Evolutionary conservation across 768 basidiomycete genomes (phyloP).

Genomic region (Lactifluus piperatus): DNA sequence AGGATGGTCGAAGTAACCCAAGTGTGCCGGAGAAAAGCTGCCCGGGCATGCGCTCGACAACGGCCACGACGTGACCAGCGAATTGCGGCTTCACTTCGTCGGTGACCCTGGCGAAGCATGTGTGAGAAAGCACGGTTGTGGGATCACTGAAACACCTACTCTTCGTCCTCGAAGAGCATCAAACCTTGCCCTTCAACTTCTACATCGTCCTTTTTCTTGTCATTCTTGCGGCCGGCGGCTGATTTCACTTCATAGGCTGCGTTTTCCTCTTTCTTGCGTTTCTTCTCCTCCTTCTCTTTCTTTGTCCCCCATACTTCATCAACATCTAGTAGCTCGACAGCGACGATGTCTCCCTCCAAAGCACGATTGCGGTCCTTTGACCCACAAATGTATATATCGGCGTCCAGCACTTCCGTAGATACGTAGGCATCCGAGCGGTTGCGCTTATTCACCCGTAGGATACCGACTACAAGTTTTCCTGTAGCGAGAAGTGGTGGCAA

Average conservation of each 20-base stretch:
- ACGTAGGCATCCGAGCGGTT: conserved; percentile 99
- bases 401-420: conserved; percentile 94
- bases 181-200: conserved; percentile 98
- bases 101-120: conserved; percentile 56
- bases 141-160: conserved; percentile 38
- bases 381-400: conserved; percentile 98
- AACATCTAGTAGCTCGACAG: conserved; percentile 94
- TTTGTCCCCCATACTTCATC: conserved; percentile 98
- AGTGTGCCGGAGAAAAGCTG: conserved; percentile 97
- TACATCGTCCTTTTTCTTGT: conserved; percentile 99
- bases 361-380: conserved; percentile 98
- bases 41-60: conserved; percentile 98
- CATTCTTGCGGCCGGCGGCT: conserved; percentile 72
- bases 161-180: conserved; percentile 96
- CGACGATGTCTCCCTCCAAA: conserved; percentile 96
- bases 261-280: conserved; percentile 99
- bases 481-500: conserved; percentile 93
- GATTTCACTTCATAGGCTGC: conserved; percentile 85
- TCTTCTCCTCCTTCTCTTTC: conserved; percentile 99
- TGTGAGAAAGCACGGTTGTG: not conserved
- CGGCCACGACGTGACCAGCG: conserved; percentile 98
- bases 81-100: conserved; percentile 98
- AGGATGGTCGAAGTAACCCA: conserved; percentile 89
- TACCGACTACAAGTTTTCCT: conserved; percentile 95
- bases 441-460: conserved; percentile 94